Evolutionary conservation across 169 alveolate genomes (phyloP), one percentile per base, ranked within the genome.

Genomic region (Besnoitia besnoiti): DNA sequence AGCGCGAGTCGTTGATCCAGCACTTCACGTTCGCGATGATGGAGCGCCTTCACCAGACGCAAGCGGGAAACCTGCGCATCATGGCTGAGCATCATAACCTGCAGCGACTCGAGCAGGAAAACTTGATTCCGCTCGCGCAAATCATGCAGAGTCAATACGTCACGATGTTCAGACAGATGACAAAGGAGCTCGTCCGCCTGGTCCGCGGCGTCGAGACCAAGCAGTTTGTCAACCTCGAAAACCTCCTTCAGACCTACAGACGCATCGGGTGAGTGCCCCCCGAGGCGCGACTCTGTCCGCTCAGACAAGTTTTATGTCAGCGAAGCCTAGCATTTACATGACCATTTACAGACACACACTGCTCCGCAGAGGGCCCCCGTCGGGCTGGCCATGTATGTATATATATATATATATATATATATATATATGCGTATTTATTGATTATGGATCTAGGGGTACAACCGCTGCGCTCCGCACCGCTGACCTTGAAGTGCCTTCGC

Each of bases 191-290:
- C 27, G 33, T 87, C 49, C 8, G 30, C 27, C 84, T 39, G 19
- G 91, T 85, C 67, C 19, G 40, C 24, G 33, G 37, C 46, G 42
- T 91, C 30, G 80, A 87, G 3, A 39, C 24, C 75, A 40, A 87
- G 62, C 5, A 46, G n/a, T 91, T 91, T 61, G 27, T n/a, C 73
- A 85, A 91, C 79, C 88, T 91, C 12, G 94, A 91, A 33, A 73
- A 55, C 16, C 92, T 91, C 59, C 85, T 91, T 10, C 85, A 84
- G 16, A 85, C 92, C 46, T 91, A 79, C 89, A 35, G 50, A 7
- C 35, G 84, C 0, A 91, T 91, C 49, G 94, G 89, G 94, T 91
- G 62, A 47, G 94, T 21, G 42, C 24, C 14, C n/a, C n/a, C 62
- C 12, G 21, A 51, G 21, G 21, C 62, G 62, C 62, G 21, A 21